A percentile compares a stretch with the other conserved stretches of the same genome.
Evolutionary conservation across 2,329 filamentous ascomycete genomes (phyloP).

Genomic region (Monosporascus sp.): DNA sequence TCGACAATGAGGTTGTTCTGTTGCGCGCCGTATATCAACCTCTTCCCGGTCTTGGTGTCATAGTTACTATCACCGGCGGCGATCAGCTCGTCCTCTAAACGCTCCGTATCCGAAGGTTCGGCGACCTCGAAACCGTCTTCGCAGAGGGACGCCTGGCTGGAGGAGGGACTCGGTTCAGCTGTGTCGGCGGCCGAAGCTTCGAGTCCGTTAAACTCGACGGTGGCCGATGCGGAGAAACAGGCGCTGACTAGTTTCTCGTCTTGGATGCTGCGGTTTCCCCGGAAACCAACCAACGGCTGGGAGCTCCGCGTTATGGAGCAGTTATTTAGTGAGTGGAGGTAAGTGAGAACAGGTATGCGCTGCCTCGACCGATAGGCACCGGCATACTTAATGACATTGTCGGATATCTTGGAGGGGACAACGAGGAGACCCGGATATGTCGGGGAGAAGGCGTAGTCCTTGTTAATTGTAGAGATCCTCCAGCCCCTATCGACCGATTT

Average conservation of each 20-base stretch:
- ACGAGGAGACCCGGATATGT: slow-evolving; percentile 85
- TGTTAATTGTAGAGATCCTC: slow-evolving; percentile 86
- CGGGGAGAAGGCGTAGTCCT: slow-evolving; percentile 83
- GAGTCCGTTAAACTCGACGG: slow-evolving; percentile 32
- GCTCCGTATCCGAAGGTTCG: slow-evolving; percentile 58
- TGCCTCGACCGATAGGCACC: slow-evolving; percentile 82
- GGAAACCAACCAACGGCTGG: slow-evolving; percentile 82
- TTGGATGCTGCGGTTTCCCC: slow-evolving; percentile 85
- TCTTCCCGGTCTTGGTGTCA: slow-evolving; percentile 56
- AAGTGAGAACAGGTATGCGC: slow-evolving; percentile 84
- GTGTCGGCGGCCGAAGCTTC: slow-evolving; percentile 25
- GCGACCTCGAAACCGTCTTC: slow-evolving; percentile 36
- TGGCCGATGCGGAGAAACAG: slow-evolving; percentile 73
- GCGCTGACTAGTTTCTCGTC: slow-evolving; percentile 91
- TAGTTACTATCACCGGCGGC: slow-evolving; percentile 43
- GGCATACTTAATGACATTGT: slow-evolving; percentile 93
- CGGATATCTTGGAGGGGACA: slow-evolving; percentile 87
- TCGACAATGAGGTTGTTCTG: slow-evolving; percentile 94
- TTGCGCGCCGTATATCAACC: slow-evolving; percentile 81
- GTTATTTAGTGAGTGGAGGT: slow-evolving; percentile 94
- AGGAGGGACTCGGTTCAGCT: slow-evolving; percentile 34
- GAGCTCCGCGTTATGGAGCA: slow-evolving; percentile 95
- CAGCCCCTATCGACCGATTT: slow-evolving; percentile 76
- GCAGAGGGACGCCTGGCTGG: slow-evolving; percentile 48
- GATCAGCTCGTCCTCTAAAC: slow-evolving; percentile 64